A percentile compares a stretch with the other conserved stretches of the same genome.
Conservation (phyloP, 2,329 filamentous ascomycete genomes). For the Apiospora arundinis region DNA sequence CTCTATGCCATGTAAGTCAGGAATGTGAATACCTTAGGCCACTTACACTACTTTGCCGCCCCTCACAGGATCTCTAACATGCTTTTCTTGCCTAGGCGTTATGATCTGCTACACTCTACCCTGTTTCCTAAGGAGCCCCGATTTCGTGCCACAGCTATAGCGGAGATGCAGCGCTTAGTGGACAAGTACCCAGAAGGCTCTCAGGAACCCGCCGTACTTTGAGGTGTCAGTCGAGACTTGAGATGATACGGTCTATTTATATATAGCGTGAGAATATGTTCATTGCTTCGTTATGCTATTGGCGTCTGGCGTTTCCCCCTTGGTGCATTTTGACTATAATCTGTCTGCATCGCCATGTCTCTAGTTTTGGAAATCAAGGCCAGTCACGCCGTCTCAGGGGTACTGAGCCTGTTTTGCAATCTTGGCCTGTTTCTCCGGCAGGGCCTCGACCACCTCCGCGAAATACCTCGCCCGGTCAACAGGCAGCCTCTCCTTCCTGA, state of each 20-base stretch:
- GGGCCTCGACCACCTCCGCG: constrained; percentile 48
- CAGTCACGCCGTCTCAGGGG: neutral
- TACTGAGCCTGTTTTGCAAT: neutral
- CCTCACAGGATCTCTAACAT: neutral
- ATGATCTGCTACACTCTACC: neutral
- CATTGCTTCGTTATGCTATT: neutral
- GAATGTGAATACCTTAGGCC: neutral
- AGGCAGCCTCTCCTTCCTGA: constrained; percentile 57
- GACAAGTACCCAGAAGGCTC: constrained; percentile 13
- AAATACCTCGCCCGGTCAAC: constrained; percentile 54
- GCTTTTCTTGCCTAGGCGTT: neutral
- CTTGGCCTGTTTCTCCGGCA: neutral
- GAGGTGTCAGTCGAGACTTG: no score
- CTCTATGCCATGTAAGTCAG: neutral
- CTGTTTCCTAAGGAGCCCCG: neutral
- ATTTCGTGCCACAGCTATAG: neutral
- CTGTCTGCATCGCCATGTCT: neutral
- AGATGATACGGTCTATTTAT: neutral
- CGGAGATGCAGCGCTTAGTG: neutral
- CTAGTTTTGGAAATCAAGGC: neutral
- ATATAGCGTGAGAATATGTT: neutral
- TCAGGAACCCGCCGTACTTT: neutral
- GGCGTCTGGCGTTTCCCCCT: neutral
- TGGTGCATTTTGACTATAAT: neutral
- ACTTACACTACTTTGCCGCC: neutral